A percentile compares a stretch with the other conserved stretches of the same genome.
Conservation (phyloP, 805 yeast species). For the Blastobotrys parvus region DNA sequence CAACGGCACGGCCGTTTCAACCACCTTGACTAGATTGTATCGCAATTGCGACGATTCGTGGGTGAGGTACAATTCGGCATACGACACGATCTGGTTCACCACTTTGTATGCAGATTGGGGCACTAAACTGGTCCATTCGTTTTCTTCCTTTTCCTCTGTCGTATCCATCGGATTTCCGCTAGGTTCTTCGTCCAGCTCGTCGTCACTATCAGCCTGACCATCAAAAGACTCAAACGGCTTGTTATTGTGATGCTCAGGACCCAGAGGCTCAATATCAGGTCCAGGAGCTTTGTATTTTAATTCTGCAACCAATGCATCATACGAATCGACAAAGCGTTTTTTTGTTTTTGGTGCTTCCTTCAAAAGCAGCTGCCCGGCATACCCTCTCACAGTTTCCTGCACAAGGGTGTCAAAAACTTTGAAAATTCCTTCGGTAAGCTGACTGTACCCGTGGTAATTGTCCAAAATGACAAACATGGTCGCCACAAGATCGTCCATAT, state of each 20-base stretch:
- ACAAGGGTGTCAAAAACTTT: constrained; percentile 40
- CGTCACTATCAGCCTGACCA: constrained; percentile 24
- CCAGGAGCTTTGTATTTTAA: constrained; percentile 19
- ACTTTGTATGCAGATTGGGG: constrained; percentile 53
- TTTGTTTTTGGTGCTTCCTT: constrained; percentile 9
- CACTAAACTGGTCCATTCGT: constrained; percentile 60
- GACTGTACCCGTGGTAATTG: constrained; percentile 72
- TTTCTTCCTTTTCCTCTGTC: constrained; percentile 23
- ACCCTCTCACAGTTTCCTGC: constrained; percentile 11
- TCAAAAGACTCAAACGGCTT: constrained; percentile 27
- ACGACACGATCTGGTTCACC: constrained; percentile 52
- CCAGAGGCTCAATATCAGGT: constrained; percentile 23
- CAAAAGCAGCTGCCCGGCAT: constrained; percentile 16
- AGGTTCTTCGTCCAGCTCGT: not conserved
- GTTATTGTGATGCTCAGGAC: constrained; percentile 6
- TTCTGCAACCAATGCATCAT: constrained; percentile 15
- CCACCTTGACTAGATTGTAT: constrained; percentile 46
- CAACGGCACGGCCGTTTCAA: constrained; percentile 39
- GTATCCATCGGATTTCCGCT: constrained; percentile 8
- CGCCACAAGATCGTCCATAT: constrained; percentile 63
- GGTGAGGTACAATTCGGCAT: constrained; percentile 61
- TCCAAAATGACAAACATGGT: constrained; percentile 74
- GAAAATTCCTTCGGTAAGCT: constrained; percentile 65
- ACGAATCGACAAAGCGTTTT: constrained; percentile 1
- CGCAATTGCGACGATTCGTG: constrained; percentile 55